A percentile compares a stretch with the other conserved stretches of the same genome.
These are phyloP conservation scores for Draba incana DNA, from an alignment of 345 rosid genomes.

Conservation along the genomic window DNA sequence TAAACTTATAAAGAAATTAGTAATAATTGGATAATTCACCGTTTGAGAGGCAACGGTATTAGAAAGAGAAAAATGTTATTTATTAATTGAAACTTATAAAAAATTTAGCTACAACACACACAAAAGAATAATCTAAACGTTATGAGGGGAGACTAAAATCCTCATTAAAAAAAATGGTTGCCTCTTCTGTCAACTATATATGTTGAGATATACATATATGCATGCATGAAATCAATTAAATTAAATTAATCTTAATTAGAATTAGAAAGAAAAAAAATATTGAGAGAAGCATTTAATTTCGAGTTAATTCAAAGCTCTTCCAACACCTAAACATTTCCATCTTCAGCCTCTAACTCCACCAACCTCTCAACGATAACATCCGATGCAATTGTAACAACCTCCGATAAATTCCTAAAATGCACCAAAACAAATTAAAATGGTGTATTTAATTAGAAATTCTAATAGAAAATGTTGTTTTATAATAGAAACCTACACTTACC, in stretches of 20 bases:
- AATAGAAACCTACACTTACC: constrained; percentile 43
- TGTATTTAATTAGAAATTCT: neutral
- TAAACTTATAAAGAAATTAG: neutral
- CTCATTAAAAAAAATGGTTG: neutral
- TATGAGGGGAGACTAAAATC: constrained; percentile 19
- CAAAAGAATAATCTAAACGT: neutral
- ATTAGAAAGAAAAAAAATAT: neutral
- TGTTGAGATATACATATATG: constrained; percentile 25
- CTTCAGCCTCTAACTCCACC: constrained; percentile 54
- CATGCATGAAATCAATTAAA: constrained; percentile 36
- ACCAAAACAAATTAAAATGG: neutral
- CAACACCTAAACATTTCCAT: constrained; percentile 17
- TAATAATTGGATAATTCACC: neutral
- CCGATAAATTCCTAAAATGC: constrained; percentile 57
- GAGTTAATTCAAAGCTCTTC: constrained; percentile 11
- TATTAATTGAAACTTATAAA: constrained; percentile 18
- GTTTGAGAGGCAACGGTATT: too few relatives aligned
- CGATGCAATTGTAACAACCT: constrained; percentile 60
- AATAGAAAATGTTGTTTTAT: neutral
- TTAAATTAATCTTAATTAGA: constrained; percentile 1
- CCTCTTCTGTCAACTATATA: constrained; percentile 26
- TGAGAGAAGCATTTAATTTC: constrained; percentile 1
- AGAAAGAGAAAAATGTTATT: too few relatives aligned
- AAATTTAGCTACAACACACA: constrained; percentile 10
- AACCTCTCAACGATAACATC: constrained; percentile 62